These are phyloP conservation scores for Zygosaccharomyces pseudobailii DNA, from an alignment of 1,139 yeast species.

Conservation along the genomic window DNA sequence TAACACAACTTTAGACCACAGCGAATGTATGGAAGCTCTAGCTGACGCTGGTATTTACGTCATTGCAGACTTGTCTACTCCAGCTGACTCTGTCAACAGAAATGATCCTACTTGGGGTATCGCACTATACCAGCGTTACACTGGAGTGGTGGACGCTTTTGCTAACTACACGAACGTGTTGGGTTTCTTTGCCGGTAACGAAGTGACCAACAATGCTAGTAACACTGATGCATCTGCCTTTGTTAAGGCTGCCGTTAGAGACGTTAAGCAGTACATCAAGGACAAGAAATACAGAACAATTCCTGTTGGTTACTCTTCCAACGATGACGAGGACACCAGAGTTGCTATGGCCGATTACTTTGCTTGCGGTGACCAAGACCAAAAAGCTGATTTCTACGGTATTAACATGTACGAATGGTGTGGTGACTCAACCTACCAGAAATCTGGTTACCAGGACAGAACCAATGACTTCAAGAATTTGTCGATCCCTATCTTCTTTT, in stretches of 20 bases:
- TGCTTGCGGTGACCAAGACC: constrained; percentile 63
- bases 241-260: constrained; percentile 79
- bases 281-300: constrained; percentile 55
- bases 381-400: constrained; percentile 83
- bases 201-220: constrained; percentile 61
- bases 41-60: constrained; percentile 77
- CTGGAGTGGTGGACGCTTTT: constrained; percentile 61
- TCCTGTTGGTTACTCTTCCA: constrained; percentile 80
- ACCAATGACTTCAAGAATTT: constrained; percentile 65
- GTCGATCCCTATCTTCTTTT: constrained; percentile 68
- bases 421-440: constrained; percentile 59
- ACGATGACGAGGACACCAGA: constrained; percentile 67
- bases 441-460: constrained; percentile 71
- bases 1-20: constrained; percentile 61
- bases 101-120: constrained; percentile 54
- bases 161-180: constrained; percentile 64
- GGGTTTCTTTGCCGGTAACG: constrained; percentile 82
- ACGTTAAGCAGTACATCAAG: constrained; percentile 62
- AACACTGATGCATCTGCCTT: constrained; percentile 75
- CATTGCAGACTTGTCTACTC: constrained; percentile 69
- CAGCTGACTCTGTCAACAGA: constrained; percentile 60
- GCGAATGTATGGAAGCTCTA: constrained; percentile 59
- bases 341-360: constrained; percentile 68
- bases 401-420: constrained; percentile 97
- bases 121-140: constrained; percentile 59